A percentile compares a stretch with the other conserved stretches of the same genome.
phyloP scores from a whole-genome alignment of 495 filamentous ascomycete genomes.

The Chaetomium cochliodes region DNA sequence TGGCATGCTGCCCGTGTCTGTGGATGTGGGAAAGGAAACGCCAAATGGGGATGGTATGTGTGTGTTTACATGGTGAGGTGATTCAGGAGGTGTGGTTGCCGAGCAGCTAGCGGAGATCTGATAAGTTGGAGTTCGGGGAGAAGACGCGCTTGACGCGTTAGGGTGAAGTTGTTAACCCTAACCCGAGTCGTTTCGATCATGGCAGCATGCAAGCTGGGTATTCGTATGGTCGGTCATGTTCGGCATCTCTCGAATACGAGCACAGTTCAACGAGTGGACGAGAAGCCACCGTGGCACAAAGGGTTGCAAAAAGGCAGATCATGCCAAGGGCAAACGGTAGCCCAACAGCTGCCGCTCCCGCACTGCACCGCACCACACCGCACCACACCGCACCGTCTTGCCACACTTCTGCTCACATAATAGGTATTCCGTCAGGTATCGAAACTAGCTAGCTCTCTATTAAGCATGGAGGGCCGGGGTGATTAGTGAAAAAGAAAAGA shows the following conservation, averaged over 20 bases:
- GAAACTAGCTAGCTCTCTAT: slow-evolving; percentile 48
- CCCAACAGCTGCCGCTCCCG: too few relatives aligned
- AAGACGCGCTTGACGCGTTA: neutral
- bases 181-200: neutral
- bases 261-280: too few relatives aligned
- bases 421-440: slow-evolving; percentile 39
- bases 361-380: too few relatives aligned
- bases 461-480: slow-evolving; percentile 43
- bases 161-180: neutral
- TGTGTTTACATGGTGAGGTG: neutral
- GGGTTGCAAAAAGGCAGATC: neutral
- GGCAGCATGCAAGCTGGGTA: too few relatives aligned
- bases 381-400: too few relatives aligned
- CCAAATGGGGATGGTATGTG: neutral
- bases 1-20: neutral
- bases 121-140: neutral
- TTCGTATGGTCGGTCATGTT: too few relatives aligned
- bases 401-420: neutral
- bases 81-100: neutral
- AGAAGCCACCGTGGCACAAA: neutral
- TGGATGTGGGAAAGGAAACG: neutral
- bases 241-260: too few relatives aligned
- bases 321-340: neutral
- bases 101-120: neutral
- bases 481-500: slow-evolving; percentile 35